phyloP scores from a whole-genome alignment of 257 asterid genomes.

The Solanum commersonii region DNA sequence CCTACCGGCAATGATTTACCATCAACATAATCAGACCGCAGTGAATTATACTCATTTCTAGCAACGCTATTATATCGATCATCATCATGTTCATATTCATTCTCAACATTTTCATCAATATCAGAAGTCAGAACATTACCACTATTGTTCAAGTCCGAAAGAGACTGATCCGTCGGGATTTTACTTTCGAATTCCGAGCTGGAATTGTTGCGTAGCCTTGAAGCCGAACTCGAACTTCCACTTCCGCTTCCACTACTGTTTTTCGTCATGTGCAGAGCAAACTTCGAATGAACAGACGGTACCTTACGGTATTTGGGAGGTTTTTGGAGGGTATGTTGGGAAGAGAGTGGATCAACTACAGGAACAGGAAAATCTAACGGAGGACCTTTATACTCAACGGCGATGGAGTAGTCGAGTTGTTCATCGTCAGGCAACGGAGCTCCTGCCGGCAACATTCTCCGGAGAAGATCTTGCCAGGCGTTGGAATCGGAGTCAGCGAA shows the following conservation, averaged over 20 bases:
- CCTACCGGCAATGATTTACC: neutral
- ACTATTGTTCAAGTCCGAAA: slow-evolving; percentile 3
- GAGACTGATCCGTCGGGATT: neutral
- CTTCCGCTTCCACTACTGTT: neutral
- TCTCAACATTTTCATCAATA: slow-evolving; percentile 1
- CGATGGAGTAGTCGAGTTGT: slow-evolving; percentile 61
- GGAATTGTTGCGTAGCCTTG: slow-evolving; percentile 14
- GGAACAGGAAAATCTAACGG: slow-evolving; percentile 21
- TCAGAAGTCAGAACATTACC: neutral
- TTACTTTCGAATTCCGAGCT: slow-evolving; percentile 13
- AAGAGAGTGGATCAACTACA: slow-evolving; percentile 12
- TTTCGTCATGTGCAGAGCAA: neutral
- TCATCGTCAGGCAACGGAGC: slow-evolving; percentile 73
- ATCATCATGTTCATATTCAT: neutral
- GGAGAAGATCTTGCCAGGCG: slow-evolving; percentile 40
- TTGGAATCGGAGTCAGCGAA: neutral
- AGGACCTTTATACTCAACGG: slow-evolving; percentile 53
- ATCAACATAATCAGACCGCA: neutral
- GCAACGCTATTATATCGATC: neutral
- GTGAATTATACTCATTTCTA: neutral
- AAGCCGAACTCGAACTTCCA: slow-evolving; percentile 4
- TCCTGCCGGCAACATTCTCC: slow-evolving; percentile 64
- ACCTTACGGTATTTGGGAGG: slow-evolving; percentile 11
- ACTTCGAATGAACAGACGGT: neutral
- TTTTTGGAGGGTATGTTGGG: slow-evolving; percentile 26